Base-by-base conservation (phyloP, 2,329 filamentous ascomycete genomes). In the Pseudogymnoascus sp. region DNA sequence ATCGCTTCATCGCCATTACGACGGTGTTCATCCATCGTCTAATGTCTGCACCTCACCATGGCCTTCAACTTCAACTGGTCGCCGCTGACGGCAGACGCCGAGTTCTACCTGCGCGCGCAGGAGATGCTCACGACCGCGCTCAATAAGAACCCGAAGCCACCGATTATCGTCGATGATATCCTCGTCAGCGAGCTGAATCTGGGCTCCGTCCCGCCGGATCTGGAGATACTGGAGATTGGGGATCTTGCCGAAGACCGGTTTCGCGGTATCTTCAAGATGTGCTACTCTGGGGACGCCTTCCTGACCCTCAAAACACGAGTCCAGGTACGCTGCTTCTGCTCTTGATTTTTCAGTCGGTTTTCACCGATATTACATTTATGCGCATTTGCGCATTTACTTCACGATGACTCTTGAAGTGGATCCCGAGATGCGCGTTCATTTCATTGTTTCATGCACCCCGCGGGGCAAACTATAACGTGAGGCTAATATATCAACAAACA, bases 21-120 rank as follows among this genome's bases (percentile, higher is more conserved):
- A 40, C 39, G 39, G 39, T 40, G 39, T 10, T 42, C 39, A 42
- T 42, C 39, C 39, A 42, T 42, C 39, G 39, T 42, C 39, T 42
- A 42, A 42, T 42, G 39, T 42, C 39, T 42, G 39, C 52, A 66
- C 64, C 61, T 66, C 67, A 68, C 66, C 58, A 99, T 99, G 94
- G 94, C 94, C 69, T 99, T 99, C 89, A 97, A 97, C 82, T 99
- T 99, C 89, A 97, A 97, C 90, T 99, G 94, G 94, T 96, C 92
- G 84, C 94, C 94, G 73, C 83, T 99, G 68, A 94, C 95, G 78
- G 93, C 93, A 73, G 94, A 97, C 79, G 93, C 90, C 72, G 85
- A 87, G 69, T 94, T 94, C 76, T 93, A 93, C 77, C 85, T 89
- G 74, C 88, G 92, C 69, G 93, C 94, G 60, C 89, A 92, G 75